Conservation (phyloP, 306 rosid genomes). For the Cajanus cajan region DNA sequence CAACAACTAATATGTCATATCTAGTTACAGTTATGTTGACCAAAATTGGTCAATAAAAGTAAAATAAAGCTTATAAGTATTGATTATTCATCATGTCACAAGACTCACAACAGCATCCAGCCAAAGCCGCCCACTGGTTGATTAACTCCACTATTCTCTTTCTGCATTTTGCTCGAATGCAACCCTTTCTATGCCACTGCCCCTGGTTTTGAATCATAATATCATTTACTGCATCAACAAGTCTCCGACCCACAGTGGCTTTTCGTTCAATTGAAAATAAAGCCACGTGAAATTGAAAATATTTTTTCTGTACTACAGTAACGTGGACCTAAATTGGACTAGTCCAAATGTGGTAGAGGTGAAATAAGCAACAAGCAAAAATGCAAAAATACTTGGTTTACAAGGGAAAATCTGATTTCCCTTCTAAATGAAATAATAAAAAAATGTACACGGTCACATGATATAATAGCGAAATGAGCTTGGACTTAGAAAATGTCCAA, state of each 20-base stretch:
- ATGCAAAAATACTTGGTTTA: slow-evolving; percentile 22
- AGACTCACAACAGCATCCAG: slow-evolving; percentile 13
- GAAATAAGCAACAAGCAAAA: slow-evolving; percentile 7
- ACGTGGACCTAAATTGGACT: neutral
- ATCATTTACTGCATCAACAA: neutral
- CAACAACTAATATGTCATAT: slow-evolving; percentile 15
- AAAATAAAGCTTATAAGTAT: slow-evolving; percentile 1
- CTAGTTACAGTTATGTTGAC: slow-evolving; percentile 7
- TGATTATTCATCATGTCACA: too few relatives aligned
- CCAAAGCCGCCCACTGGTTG: slow-evolving; percentile 43
- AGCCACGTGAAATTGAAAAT: slow-evolving; percentile 6
- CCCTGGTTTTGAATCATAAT: slow-evolving; percentile 44
- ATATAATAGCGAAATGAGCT: slow-evolving; percentile 17
- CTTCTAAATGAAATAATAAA: neutral
- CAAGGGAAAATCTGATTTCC: slow-evolving; percentile 41
- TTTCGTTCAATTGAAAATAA: neutral
- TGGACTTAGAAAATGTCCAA: slow-evolving; percentile 24
- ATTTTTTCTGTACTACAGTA: neutral
- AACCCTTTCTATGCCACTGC: slow-evolving; percentile 30
- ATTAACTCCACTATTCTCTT: neutral
- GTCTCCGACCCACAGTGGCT: neutral
- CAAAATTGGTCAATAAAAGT: slow-evolving; percentile 19
- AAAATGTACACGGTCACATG: slow-evolving; percentile 32
- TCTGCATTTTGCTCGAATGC: neutral
- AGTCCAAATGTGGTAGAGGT: neutral